These are phyloP conservation scores for Zizania palustris DNA, from an alignment of 202 grass and related monocot species.

Conservation along the genomic window DNA sequence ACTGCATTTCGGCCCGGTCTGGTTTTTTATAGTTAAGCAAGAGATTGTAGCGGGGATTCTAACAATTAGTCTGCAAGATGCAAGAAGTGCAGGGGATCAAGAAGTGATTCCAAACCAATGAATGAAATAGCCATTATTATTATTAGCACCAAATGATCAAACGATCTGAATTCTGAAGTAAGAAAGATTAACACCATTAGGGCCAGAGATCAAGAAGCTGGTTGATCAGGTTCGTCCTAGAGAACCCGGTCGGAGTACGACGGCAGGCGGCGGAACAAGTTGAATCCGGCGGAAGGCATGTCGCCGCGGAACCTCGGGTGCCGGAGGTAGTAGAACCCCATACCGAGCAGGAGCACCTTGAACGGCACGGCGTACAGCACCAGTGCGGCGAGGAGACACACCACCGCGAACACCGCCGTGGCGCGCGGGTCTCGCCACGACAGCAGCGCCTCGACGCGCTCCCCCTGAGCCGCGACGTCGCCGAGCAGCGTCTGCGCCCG, in stretches of 20 bases:
- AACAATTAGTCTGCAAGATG: not conserved
- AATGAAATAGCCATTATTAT: conserved; percentile 44
- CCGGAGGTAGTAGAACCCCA: conserved; percentile 82
- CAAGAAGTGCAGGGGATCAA: not conserved
- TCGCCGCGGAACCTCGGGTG: conserved; percentile 94
- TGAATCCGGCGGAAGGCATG: conserved; percentile 86
- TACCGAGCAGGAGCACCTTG: conserved; percentile 64
- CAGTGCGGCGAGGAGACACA: conserved; percentile 59
- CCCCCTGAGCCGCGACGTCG: conserved; percentile 88
- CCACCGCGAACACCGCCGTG: conserved; percentile 67
- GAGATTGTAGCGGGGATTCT: not conserved
- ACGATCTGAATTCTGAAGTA: conserved; percentile 1
- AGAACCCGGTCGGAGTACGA: conserved; percentile 80
- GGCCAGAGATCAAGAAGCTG: not conserved
- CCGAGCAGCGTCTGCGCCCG: conserved; percentile 87
- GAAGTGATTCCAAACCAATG: conserved; percentile 16
- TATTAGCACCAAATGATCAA: conserved; percentile 31
- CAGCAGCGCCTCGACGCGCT: conserved; percentile 83
- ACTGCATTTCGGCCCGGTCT: not conserved
- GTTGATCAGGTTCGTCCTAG: conserved; percentile 37
- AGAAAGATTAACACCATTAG: conserved; percentile 16
- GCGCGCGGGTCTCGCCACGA: conserved; percentile 92
- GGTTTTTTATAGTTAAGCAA: not conserved
- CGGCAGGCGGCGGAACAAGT: conserved; percentile 93
- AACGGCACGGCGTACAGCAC: conserved; percentile 81